These are phyloP conservation scores for Diplodia seriata DNA, from an alignment of 2,329 filamentous ascomycete species.

Conservation along the genomic window DNA sequence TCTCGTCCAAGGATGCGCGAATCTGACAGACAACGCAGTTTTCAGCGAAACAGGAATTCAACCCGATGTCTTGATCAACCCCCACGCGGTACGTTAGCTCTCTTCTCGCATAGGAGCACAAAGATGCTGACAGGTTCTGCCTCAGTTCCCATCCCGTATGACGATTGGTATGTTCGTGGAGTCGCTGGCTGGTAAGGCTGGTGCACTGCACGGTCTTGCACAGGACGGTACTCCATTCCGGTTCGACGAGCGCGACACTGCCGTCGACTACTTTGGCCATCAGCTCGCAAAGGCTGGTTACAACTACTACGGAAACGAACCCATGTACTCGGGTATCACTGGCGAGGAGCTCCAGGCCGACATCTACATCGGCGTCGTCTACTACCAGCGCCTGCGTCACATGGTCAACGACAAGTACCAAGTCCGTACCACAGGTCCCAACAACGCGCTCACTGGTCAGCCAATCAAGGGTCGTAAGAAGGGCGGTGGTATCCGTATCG, in stretches of 20 bases:
- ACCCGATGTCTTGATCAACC: slow-evolving; percentile 98
- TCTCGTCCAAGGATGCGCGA: too few relatives aligned
- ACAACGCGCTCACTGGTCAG: slow-evolving; percentile 89
- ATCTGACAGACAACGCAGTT: too few relatives aligned
- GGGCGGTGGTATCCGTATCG: slow-evolving; percentile 97
- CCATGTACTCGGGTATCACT: slow-evolving; percentile 97
- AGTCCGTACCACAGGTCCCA: slow-evolving; percentile 91
- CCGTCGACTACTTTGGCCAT: slow-evolving; percentile 92
- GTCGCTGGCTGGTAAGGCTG: slow-evolving; percentile 92
- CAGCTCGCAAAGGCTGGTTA: slow-evolving; percentile 95
- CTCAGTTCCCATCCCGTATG: slow-evolving; percentile 91
- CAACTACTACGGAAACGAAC: slow-evolving; percentile 98
- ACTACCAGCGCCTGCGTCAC: slow-evolving; percentile 97
- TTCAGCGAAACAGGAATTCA: slow-evolving; percentile 97
- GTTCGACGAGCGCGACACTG: slow-evolving; percentile 91
- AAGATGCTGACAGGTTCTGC: too few relatives aligned
- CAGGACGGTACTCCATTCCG: slow-evolving; percentile 96
- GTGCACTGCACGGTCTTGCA: slow-evolving; percentile 90
- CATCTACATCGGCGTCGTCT: slow-evolving; percentile 96
- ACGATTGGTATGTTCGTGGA: slow-evolving; percentile 99
- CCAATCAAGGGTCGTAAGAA: slow-evolving; percentile 96
- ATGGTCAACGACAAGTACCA: slow-evolving; percentile 99
- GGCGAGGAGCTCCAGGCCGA: slow-evolving; percentile 92
- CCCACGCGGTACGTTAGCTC: slow-evolving; percentile 68
- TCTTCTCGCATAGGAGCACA: too few relatives aligned